Evolutionary conservation across 176 grass and related monocot genomes (phyloP).

Genomic region (Typha latifolia): DNA sequence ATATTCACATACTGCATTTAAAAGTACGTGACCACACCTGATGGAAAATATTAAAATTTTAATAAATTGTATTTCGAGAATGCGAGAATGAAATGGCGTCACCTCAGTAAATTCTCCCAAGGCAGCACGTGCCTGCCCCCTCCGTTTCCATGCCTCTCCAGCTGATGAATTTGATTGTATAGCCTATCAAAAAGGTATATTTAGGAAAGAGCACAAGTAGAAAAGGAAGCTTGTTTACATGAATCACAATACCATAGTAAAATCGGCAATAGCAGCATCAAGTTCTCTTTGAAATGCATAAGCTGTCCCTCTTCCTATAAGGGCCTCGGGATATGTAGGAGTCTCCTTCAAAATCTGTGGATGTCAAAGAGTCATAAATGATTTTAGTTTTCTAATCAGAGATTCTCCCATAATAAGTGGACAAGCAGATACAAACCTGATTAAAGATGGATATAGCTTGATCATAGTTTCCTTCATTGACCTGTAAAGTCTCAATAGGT

Average conservation of each 20-base stretch:
- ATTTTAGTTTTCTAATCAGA: slow-evolving; percentile 11
- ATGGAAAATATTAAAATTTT: background rate
- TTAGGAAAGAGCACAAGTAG: background rate
- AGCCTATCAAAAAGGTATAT: slow-evolving; percentile 42
- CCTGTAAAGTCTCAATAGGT: slow-evolving; percentile 42
- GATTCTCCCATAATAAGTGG: background rate
- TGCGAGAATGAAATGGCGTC: slow-evolving; percentile 2
- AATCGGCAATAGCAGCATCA: slow-evolving; percentile 93
- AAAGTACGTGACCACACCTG: background rate
- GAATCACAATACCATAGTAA: slow-evolving; percentile 62
- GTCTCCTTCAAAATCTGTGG: slow-evolving; percentile 84
- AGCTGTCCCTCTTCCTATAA: slow-evolving; percentile 98
- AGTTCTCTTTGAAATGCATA: slow-evolving; percentile 98
- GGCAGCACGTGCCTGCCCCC: slow-evolving; percentile 94
- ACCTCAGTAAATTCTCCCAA: slow-evolving; percentile 88
- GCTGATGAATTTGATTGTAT: slow-evolving; percentile 79
- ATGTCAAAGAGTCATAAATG: slow-evolving; percentile 8
- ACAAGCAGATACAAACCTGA: slow-evolving; percentile 48
- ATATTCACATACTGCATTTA: too few relatives aligned
- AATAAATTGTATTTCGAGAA: background rate
- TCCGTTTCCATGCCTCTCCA: slow-evolving; percentile 93
- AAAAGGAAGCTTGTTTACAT: background rate
- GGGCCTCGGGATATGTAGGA: slow-evolving; percentile 90
- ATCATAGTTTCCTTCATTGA: slow-evolving; percentile 95
- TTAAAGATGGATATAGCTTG: slow-evolving; percentile 96